Percentiles rank a stretch among this genome's conserved stretches.
phyloP scores from a whole-genome alignment of 2,329 filamentous ascomycete species.

The Sphaceloma murrayae region DNA sequence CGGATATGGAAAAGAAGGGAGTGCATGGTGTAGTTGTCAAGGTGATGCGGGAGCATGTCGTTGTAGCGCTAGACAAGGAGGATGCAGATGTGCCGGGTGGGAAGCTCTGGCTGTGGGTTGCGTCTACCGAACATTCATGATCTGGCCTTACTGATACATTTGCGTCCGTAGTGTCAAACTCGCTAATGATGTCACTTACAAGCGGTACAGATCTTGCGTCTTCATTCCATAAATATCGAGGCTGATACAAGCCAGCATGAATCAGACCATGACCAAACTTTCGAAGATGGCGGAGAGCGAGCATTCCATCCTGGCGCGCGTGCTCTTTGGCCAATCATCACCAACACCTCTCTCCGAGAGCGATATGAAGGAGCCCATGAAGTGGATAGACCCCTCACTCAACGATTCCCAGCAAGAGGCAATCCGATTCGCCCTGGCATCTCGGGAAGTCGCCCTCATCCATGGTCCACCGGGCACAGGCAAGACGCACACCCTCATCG shows the following conservation, averaged over 20 bases:
- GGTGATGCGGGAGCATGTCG: conserved; percentile 49
- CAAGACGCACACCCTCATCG: conserved; percentile 93
- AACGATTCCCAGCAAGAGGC: conserved; percentile 56
- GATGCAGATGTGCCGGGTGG: conserved; percentile 42
- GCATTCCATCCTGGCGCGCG: conserved; percentile 49
- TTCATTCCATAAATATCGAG: background rate
- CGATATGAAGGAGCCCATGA: conserved; percentile 38
- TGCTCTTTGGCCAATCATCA: conserved; percentile 50
- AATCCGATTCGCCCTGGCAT: conserved; percentile 71
- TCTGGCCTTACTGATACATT: conserved; percentile 30
- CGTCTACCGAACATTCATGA: conserved; percentile 5
- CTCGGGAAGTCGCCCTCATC: conserved; percentile 74
- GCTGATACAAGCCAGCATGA: conserved; percentile 40
- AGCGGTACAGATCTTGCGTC: conserved; percentile 37
- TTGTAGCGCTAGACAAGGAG: conserved; percentile 61
- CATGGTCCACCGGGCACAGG: conserved; percentile 94
- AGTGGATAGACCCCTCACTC: conserved; percentile 47
- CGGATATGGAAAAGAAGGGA: conserved; percentile 59
- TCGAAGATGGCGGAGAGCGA: conserved; percentile 47
- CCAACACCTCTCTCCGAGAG: conserved; percentile 40
- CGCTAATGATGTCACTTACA: conserved; percentile 57
- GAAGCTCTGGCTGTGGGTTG: conserved; percentile 54
- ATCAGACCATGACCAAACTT: conserved; percentile 53
- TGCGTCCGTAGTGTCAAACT: conserved; percentile 47
- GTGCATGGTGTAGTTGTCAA: conserved; percentile 61